Conservation (phyloP, 75 land plant genomes). For the Pinus albicaulis region DNA sequence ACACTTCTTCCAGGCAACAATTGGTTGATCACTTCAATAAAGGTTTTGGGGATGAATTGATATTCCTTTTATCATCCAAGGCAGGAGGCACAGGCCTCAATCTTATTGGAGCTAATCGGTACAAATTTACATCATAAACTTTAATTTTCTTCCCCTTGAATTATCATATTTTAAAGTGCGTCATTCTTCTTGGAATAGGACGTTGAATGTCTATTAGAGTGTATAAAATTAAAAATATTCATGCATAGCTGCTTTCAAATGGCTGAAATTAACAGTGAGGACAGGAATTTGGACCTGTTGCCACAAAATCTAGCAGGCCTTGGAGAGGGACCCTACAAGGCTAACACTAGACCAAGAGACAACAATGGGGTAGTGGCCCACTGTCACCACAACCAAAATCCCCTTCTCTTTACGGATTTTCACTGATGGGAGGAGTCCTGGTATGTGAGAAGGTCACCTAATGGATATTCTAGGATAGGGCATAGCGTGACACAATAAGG, state of each 20-base stretch:
- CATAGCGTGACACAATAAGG: too few relatives aligned
- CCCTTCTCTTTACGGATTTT: too few relatives aligned
- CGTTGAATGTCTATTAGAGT: not conserved
- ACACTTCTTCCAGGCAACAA: constrained; percentile 26
- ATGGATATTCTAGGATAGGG: too few relatives aligned
- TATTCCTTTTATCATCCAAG: constrained; percentile 48
- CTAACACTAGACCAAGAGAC: too few relatives aligned
- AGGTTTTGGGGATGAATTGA: constrained; percentile 25
- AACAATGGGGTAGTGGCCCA: too few relatives aligned
- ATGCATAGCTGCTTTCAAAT: not conserved
- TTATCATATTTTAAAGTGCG: not conserved
- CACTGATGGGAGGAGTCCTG: too few relatives aligned
- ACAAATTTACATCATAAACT: not conserved
- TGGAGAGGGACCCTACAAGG: too few relatives aligned
- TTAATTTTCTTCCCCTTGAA: not conserved
- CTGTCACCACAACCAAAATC: too few relatives aligned
- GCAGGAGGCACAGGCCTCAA: constrained; percentile 53
- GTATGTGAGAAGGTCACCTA: too few relatives aligned
- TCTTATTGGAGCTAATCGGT: constrained; percentile 48
- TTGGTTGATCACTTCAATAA: constrained; percentile 44
- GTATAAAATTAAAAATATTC: not conserved
- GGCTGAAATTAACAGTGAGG: too few relatives aligned
- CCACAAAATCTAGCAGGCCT: too few relatives aligned
- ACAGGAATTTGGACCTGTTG: too few relatives aligned
- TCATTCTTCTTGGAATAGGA: not conserved